Evolutionary conservation across 208 protist species (phyloP).

Genomic region (Acanthamoeba culbertsoni): DNA sequence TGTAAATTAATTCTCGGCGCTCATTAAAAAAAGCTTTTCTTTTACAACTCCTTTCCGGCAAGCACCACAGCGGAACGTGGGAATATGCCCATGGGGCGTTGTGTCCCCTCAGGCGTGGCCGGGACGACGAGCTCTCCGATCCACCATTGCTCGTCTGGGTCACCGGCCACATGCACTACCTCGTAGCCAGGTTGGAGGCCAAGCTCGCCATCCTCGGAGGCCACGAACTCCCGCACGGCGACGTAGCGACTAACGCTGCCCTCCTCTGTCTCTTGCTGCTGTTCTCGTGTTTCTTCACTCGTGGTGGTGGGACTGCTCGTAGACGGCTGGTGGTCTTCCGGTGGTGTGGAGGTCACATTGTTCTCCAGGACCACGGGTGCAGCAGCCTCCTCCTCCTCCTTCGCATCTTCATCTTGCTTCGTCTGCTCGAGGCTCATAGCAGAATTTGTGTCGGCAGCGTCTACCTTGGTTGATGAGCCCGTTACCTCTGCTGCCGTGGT

Average conservation of each 20-base stretch:
- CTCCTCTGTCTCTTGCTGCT: not conserved
- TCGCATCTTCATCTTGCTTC: too few species aligned
- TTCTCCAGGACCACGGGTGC: too few species aligned
- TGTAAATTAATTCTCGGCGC: not conserved
- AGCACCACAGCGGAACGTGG: not conserved
- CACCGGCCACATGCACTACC: not conserved
- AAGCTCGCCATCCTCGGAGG: not conserved
- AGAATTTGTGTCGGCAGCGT: too few species aligned
- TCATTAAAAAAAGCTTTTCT: not conserved
- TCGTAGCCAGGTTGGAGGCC: not conserved
- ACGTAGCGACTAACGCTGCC: not conserved
- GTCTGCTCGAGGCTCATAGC: too few species aligned
- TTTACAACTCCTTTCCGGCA: not conserved
- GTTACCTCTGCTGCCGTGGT: too few species aligned
- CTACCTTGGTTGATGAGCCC: too few species aligned
- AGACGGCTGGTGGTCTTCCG: too few species aligned
- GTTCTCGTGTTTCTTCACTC: not conserved
- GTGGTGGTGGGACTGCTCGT: too few species aligned
- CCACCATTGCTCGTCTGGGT: not conserved
- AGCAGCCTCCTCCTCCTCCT: too few species aligned
- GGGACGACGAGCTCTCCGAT: not conserved
- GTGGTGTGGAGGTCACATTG: too few species aligned
- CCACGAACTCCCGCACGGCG: not conserved
- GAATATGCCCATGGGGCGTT: not conserved
- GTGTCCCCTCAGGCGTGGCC: not conserved